Percentiles rank a stretch among this genome's conserved stretches.
Evolutionary conservation across 2,329 filamentous ascomycete species (phyloP).

Genomic region (Penicillium frequentans): DNA sequence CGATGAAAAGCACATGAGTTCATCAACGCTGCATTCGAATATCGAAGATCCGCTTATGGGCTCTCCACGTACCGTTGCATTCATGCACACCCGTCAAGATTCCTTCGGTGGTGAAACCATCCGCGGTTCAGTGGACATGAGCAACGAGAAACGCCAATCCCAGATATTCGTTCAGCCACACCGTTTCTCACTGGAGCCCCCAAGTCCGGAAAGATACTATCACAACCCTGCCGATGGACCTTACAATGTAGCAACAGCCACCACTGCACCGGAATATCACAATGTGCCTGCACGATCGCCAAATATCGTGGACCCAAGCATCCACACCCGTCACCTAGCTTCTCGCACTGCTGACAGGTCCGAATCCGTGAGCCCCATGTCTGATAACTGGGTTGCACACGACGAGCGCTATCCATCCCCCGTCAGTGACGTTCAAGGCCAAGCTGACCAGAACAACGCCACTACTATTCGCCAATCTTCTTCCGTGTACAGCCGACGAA

Average conservation of each 20-base stretch:
- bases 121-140: constrained; percentile 52
- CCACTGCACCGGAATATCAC: constrained; percentile 21
- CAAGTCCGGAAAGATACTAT: constrained; percentile 32
- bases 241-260: constrained; percentile 3
- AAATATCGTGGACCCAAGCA: constrained; percentile 32
- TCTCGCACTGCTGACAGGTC: constrained; percentile 29
- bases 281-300: constrained; percentile 29
- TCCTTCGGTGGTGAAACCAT: constrained; percentile 60
- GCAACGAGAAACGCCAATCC: constrained; percentile 45
- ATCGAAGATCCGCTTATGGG: constrained; percentile 46
- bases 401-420: constrained; percentile 28
- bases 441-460: constrained; percentile 16
- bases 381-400: constrained; percentile 45
- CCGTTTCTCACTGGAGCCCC: constrained; percentile 31
- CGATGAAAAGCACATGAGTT: constrained; percentile 63
- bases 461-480: constrained; percentile 31
- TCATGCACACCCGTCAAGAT: constrained; percentile 72
- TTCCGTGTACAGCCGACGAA: constrained; percentile 33
- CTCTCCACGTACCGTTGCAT: constrained; percentile 62
- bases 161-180: constrained; percentile 50
- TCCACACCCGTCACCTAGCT: constrained; percentile 30
- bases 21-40: constrained; percentile 47
- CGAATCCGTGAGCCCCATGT: constrained; percentile 37
- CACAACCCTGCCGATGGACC: constrained; percentile 28
- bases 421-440: constrained; percentile 28